These are phyloP conservation scores for Xerocomus alliaceus DNA, from an alignment of 1,284 basidiomycete species.

Conservation along the genomic window DNA sequence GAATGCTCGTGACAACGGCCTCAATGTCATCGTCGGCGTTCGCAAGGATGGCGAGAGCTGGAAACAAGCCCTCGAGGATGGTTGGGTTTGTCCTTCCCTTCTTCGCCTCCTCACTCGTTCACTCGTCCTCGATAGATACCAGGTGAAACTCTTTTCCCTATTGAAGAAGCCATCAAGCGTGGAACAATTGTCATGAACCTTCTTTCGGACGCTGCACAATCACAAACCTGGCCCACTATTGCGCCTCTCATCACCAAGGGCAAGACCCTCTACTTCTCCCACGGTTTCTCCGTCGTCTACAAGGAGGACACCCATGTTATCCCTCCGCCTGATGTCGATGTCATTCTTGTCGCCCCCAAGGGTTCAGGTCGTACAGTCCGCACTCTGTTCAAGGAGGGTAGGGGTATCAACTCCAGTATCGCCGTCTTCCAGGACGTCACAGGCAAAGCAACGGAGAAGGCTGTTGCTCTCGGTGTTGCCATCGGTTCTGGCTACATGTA, in stretches of 20 bases:
- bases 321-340: conserved; percentile 93
- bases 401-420: conserved; percentile 92
- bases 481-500: conserved; percentile 97
- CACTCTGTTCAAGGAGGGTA: conserved; percentile 99
- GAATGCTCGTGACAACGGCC: conserved; percentile 98
- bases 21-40: conserved; percentile 99
- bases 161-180: conserved; percentile 94
- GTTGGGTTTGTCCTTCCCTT: conserved; percentile 74
- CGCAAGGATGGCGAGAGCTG: conserved; percentile 96
- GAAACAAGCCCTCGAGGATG: conserved; percentile 95
- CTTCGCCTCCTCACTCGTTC: not conserved
- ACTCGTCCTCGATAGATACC: conserved; percentile 65
- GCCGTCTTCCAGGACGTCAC: conserved; percentile 95
- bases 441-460: conserved; percentile 98
- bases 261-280: conserved; percentile 99
- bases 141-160: conserved; percentile 97
- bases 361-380: conserved; percentile 99
- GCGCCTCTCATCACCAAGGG: conserved; percentile 96
- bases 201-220: conserved; percentile 98
- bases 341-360: conserved; percentile 99
- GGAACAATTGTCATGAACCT: conserved; percentile 99
- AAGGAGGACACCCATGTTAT: conserved; percentile 96
- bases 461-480: conserved; percentile 92
- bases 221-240: conserved; percentile 89
- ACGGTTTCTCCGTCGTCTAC: conserved; percentile 99